These are phyloP conservation scores for Plasmodium gonderi DNA, from an alignment of 169 alveolate genomes.

Conservation along the genomic window DNA sequence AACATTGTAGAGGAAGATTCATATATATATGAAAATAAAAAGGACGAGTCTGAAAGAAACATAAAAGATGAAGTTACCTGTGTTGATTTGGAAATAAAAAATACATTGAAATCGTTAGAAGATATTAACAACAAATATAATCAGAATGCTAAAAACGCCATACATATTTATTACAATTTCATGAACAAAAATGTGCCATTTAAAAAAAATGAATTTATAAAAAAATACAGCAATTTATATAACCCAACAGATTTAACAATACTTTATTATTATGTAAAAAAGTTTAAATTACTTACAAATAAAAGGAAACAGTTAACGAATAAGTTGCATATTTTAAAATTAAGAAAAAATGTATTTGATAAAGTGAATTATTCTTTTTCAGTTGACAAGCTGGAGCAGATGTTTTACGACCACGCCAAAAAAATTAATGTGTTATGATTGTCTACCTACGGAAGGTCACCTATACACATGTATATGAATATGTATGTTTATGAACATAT, in stretches of 20 bases:
- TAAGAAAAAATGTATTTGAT: conserved; percentile 45
- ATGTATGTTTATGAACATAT: background rate
- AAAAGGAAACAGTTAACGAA: conserved; percentile 41
- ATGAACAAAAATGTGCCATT: conserved; percentile 55
- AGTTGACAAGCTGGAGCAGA: conserved; percentile 31
- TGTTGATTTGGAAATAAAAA: conserved; percentile 23
- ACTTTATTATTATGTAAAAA: conserved; percentile 59
- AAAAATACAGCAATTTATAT: conserved; percentile 54
- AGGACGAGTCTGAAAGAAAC: conserved; percentile 27
- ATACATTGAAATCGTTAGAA: conserved; percentile 46
- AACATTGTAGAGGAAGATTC: conserved; percentile 59
- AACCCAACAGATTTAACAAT: conserved; percentile 50
- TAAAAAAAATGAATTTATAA: conserved; percentile 57
- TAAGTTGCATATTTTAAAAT: conserved; percentile 28
- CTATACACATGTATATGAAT: background rate
- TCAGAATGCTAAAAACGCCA: conserved; percentile 44
- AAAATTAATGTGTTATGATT: conserved; percentile 61
- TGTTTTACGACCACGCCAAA: conserved; percentile 61
- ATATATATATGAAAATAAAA: conserved; percentile 25
- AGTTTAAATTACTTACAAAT: conserved; percentile 54
- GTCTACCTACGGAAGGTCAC: background rate
- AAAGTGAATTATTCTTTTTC: conserved; percentile 62
- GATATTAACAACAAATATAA: conserved; percentile 40
- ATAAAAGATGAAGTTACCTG: conserved; percentile 29
- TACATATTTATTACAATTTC: conserved; percentile 38